These are phyloP conservation scores for Erodium trifolium DNA, from an alignment of 441 rosid species.

Conservation along the genomic window DNA sequence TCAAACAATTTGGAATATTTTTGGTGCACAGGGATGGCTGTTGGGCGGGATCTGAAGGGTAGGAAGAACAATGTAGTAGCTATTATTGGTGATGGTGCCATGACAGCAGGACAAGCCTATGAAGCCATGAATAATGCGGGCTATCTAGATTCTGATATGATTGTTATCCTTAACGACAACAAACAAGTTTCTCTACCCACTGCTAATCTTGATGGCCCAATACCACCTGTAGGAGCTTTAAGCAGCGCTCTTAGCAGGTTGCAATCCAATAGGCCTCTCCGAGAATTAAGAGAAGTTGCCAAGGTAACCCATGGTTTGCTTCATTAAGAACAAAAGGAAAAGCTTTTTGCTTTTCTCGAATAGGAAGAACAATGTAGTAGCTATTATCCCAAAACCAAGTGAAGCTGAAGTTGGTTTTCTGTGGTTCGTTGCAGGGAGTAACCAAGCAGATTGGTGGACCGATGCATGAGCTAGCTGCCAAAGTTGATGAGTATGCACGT, in stretches of 20 bases:
- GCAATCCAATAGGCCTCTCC: slow-evolving; percentile 48
- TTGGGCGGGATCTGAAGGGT: slow-evolving; percentile 49
- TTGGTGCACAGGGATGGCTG: slow-evolving; percentile 50
- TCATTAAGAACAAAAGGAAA: too few relatives aligned
- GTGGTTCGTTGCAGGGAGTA: slow-evolving; percentile 29
- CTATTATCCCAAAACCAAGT: background rate
- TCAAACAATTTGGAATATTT: background rate
- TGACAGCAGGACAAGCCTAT: slow-evolving; percentile 75
- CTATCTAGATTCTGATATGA: slow-evolving; percentile 49
- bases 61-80: slow-evolving; percentile 52
- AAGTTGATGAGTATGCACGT: slow-evolving; percentile 58
- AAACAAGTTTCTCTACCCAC: slow-evolving; percentile 32
- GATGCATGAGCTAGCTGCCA: slow-evolving; percentile 57
- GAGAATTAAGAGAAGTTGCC: slow-evolving; percentile 61
- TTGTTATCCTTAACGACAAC: slow-evolving; percentile 50
- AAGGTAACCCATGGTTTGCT: slow-evolving; percentile 28
- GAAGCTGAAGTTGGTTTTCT: slow-evolving; percentile 6
- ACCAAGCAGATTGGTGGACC: slow-evolving; percentile 52
- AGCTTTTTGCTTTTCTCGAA: background rate
- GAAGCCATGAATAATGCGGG: slow-evolving; percentile 82
- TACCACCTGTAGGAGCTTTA: slow-evolving; percentile 64
- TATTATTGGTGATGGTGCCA: slow-evolving; percentile 75
- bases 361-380: too few relatives aligned
- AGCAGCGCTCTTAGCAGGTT: slow-evolving; percentile 44
- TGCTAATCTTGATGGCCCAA: slow-evolving; percentile 69